Base-by-base conservation (phyloP, 352 stramenopile species). In the Phytophthora agathidicida region DNA sequence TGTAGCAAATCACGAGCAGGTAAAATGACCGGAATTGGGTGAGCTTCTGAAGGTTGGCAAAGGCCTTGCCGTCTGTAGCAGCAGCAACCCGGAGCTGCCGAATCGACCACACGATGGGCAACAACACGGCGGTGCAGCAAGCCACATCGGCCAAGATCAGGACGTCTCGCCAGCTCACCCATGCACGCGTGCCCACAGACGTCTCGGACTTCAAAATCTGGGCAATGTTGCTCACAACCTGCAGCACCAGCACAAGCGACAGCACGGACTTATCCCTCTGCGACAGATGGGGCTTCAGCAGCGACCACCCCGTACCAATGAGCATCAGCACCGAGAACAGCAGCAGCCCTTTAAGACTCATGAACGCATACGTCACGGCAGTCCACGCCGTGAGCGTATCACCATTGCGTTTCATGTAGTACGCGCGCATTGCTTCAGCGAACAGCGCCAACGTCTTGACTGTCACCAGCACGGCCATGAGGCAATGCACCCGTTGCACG, bases 311-410 rank as follows among this genome's bases (percentile, higher is more conserved):
- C 44, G 92, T 98, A 47, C 97, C 97, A 64, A 99, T 98, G 26
- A 99, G 84, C 20, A 99, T 69, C 41, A 99, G 88, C n/a, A 99
- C 96, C 6, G 95, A 90, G 63, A 99, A 99, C n/a, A 99, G 81
- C 58, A 98, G 93, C 35, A 98, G 83, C 20, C 95, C 93, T 64
- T 99, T 99, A 14, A 99, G 68, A 52, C 97, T 98, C 41, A 90
- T 77, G 65, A 99, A 97, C 5, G 94, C 73, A 73, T 99, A 99
- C 58, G 96, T 99, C 5, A 99, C 72, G 7, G 82, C 67, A n/a
- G 80, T 80, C 91, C 96, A 99, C 45, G 88, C 85, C 37, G 97
- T 96, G 19, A 94, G 63, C 43, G 93, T 90, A 65, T 98, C 86
- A 7, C 97, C 97, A 45, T 96, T 94, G 11, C 88, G 71, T 56